phyloP scores from a whole-genome alignment of 2,329 filamentous ascomycete genomes.

The Trichophyton mentagrophytes region DNA sequence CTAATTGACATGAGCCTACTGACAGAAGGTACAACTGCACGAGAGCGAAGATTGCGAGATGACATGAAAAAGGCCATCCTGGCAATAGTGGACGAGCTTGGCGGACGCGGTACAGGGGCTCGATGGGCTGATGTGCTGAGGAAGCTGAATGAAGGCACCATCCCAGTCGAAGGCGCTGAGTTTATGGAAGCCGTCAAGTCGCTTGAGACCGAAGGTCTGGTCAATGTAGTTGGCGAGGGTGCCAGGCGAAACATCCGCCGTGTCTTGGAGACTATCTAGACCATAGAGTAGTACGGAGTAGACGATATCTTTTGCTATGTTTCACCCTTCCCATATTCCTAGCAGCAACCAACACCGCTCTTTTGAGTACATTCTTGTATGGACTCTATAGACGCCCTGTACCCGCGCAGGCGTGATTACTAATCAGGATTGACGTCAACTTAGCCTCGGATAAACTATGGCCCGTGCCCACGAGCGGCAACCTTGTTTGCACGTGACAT shows the following conservation, averaged over 20 bases:
- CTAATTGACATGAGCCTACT: conserved; percentile 94
- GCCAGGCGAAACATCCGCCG: conserved; percentile 68
- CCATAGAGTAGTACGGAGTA: background rate
- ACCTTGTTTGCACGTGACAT: background rate
- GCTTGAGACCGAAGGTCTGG: conserved; percentile 70
- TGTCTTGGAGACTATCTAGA: conserved; percentile 40
- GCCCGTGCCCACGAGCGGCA: background rate
- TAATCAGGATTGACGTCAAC: background rate
- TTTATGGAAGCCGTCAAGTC: conserved; percentile 69
- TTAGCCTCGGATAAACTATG: background rate
- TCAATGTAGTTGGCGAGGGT: conserved; percentile 75
- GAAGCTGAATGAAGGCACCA: conserved; percentile 56
- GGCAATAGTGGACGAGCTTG: conserved; percentile 66
- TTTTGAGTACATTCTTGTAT: no score
- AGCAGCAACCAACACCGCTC: no score
- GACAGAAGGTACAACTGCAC: conserved; percentile 82
- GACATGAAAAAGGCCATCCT: conserved; percentile 75
- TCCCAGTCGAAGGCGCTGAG: conserved; percentile 61
- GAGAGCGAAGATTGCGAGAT: conserved; percentile 68
- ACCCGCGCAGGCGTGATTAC: background rate
- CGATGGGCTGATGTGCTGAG: conserved; percentile 68
- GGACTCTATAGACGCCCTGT: no score
- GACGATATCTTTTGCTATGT: background rate
- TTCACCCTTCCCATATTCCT: no score
- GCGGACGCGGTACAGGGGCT: conserved; percentile 50